A percentile compares a stretch with the other conserved stretches of the same genome.
These are phyloP conservation scores for Barnettozyma vustinii DNA, from an alignment of 805 yeast species.

Conservation along the genomic window DNA sequence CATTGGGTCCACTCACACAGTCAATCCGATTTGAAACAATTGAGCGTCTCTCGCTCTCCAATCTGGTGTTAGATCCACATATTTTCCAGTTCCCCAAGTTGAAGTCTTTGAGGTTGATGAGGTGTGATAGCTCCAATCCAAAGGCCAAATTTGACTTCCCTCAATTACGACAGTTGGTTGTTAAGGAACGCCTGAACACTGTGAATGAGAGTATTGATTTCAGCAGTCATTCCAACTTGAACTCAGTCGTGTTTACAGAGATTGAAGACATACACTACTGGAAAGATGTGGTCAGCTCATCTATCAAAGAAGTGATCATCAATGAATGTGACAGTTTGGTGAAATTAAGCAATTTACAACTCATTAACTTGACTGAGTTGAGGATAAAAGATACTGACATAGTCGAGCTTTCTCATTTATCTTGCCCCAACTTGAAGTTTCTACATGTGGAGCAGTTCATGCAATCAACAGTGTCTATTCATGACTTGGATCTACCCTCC, in stretches of 20 bases:
- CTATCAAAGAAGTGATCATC: slow-evolving; percentile 6
- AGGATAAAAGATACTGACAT: slow-evolving; percentile 14
- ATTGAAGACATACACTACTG: slow-evolving; percentile 11
- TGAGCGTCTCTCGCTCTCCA: slow-evolving; percentile 4
- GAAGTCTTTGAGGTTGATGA: slow-evolving; percentile 1
- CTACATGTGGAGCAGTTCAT: slow-evolving; percentile 17
- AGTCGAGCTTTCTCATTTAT: slow-evolving; percentile 2
- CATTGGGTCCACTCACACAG: slow-evolving; percentile 2
- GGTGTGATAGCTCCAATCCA: slow-evolving; percentile 4
- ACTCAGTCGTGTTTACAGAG: slow-evolving; percentile 2
- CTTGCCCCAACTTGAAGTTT: slow-evolving; percentile 6
- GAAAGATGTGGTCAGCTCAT: slow-evolving; percentile 7
- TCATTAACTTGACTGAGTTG: slow-evolving; percentile 2
- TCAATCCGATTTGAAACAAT: slow-evolving; percentile 11
- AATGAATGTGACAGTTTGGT: slow-evolving; percentile 7
- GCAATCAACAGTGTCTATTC: slow-evolving; percentile 8
- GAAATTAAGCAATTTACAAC: slow-evolving; percentile 1
- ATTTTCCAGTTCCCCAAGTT: slow-evolving; percentile 11
- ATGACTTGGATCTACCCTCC: slow-evolving; percentile 10
- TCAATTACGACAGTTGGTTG: not conserved
- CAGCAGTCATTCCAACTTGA: not conserved
- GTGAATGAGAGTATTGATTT: slow-evolving; percentile 12
- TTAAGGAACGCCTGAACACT: slow-evolving; percentile 6
- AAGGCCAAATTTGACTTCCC: slow-evolving; percentile 8
- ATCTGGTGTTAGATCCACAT: slow-evolving; percentile 6